Evolutionary conservation across 73 alveolate genomes (phyloP), one percentile per base, ranked within the genome.

Genomic region (Paramecium pentaurelia): DNA sequence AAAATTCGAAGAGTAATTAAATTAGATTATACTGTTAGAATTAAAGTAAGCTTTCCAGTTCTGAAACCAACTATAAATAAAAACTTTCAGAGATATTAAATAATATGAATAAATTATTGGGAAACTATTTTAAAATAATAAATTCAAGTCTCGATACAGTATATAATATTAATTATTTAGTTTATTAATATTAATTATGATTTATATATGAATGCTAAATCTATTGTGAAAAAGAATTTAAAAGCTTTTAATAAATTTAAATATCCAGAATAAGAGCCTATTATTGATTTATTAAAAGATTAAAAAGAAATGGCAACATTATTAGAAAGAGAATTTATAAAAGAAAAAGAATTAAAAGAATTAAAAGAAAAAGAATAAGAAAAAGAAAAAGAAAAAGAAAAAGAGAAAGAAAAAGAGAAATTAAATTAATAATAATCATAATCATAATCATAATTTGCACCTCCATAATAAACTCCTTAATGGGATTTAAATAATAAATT

Each of bases 1-100:
- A 80, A 47, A 80, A 22, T 80, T 32, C 45, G 91, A 80, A 80
- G 91, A 47, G 91, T 80, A 80, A 12, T 73, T 34, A 6, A 20
- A 16, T 44, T 38, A 18, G 20, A 44, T 40, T 2, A 40, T 27
- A 18, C 8, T 45, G n/a, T 27, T 42, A 80, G 91, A 80, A 42
- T 80, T 7, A 44, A 80, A 45, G 77, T 42, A 44, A 44, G 16
- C 27, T 80, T 11, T 25, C 77, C 36, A 80, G 73, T 80, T 40
- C 75, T 1, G 91, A 80, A 12, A 44, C 28, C 8, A 44, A 34
- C 4, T 44, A 44, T 42, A 38, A 77, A 22, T 10, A 28, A 28
- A 80, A 27, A 25, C 34, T 80, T 2, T 80, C 91, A 44, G 91
- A 80, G 16, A 80, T 80, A 22, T 64, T 42, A 44, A 80, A 80